Evolutionary conservation across 345 rosid genomes (phyloP).

Genomic region (Cardamine occulta): DNA sequence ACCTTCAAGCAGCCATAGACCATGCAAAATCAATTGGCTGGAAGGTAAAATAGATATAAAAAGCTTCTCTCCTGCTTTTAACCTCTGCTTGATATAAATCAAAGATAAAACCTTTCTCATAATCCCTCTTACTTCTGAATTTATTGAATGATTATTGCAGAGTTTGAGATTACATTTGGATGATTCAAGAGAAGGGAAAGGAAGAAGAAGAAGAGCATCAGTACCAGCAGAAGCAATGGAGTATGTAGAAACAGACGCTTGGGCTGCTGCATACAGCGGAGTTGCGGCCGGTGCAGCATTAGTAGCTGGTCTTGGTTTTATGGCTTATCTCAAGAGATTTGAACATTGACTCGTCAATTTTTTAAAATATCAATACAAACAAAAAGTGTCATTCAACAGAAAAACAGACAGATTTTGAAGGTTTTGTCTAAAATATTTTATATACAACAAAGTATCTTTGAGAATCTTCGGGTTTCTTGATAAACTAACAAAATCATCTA

Average conservation of each 20-base stretch:
- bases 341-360: conserved; percentile 46
- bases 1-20: conserved; percentile 85
- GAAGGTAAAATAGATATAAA: conserved; percentile 61
- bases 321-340: conserved; percentile 76
- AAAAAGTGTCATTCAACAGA: conserved; percentile 22
- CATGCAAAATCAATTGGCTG: conserved; percentile 89
- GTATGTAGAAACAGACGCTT: conserved; percentile 69
- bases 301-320: conserved; percentile 80
- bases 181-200: conserved; percentile 54
- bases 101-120: background rate
- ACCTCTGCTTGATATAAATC: background rate
- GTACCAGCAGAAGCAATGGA: conserved; percentile 59
- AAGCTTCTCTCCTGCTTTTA: background rate
- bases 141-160: conserved; percentile 50
- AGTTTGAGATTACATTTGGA: conserved; percentile 91
- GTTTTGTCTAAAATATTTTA: conserved; percentile 28
- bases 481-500: conserved; percentile 4
- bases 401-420: conserved; percentile 16
- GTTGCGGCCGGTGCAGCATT: conserved; percentile 96
- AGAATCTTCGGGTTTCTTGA: background rate
- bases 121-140: background rate
- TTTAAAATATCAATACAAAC: conserved; percentile 10
- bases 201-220: conserved; percentile 48
- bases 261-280: conserved; percentile 87
- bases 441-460: conserved; percentile 24